A percentile compares a stretch with the other conserved stretches of the same genome.
Conservation (phyloP, 306 rosid species). For the Prosopis cineraria region DNA sequence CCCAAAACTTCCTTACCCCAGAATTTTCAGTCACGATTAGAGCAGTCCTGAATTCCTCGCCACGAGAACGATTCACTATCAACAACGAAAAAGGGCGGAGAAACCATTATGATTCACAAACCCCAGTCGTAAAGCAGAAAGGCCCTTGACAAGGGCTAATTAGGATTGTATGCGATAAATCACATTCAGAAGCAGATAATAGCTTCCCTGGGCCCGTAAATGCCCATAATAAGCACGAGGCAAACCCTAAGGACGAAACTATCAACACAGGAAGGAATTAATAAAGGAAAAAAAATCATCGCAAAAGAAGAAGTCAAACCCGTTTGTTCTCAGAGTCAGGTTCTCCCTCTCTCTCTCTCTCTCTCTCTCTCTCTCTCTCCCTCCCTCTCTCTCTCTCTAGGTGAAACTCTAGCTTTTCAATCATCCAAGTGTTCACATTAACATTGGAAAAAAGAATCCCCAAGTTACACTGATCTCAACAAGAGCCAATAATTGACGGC, state of each 20-base stretch:
- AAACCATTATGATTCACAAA: background rate
- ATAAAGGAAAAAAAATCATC: background rate
- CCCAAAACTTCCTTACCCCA: conserved; percentile 27
- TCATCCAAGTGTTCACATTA: conserved; percentile 38
- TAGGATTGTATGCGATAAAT: conserved; percentile 23
- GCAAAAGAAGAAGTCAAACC: conserved; percentile 46
- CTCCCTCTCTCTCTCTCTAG: background rate
- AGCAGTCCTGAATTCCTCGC: conserved; percentile 29
- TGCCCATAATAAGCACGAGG: conserved; percentile 29
- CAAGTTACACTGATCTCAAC: conserved; percentile 14
- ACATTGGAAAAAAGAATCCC: conserved; percentile 43
- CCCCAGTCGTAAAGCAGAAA: conserved; percentile 23
- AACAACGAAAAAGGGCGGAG: conserved; percentile 22
- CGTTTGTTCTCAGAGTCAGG: conserved; percentile 24
- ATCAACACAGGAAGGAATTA: conserved; percentile 24
- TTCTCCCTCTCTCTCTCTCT: background rate
- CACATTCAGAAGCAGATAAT: conserved; percentile 16
- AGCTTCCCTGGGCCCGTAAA: background rate
- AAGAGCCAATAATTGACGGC: conserved; percentile 26
- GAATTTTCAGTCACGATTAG: conserved; percentile 29
- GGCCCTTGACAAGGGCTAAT: conserved; percentile 15
- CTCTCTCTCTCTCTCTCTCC: background rate
- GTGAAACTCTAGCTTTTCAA: conserved; percentile 22
- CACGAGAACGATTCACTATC: conserved; percentile 32
- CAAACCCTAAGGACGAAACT: conserved; percentile 30